Percentiles rank a stretch among this genome's conserved stretches.
These are phyloP conservation scores for Neopestalotiopsis rosae DNA, from an alignment of 2,329 filamentous ascomycete genomes.

Conservation along the genomic window DNA sequence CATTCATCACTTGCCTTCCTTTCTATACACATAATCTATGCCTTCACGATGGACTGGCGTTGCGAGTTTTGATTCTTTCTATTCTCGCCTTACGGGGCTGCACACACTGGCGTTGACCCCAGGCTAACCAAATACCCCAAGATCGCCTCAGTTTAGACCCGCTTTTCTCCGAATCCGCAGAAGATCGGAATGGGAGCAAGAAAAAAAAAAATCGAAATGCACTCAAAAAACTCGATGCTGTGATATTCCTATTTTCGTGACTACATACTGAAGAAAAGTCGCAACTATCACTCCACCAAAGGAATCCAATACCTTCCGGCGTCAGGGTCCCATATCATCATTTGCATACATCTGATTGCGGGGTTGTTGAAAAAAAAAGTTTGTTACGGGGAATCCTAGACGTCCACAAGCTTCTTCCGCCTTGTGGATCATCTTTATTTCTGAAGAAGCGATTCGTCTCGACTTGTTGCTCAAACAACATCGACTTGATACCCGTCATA, in stretches of 20 bases:
- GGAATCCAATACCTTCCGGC: neutral
- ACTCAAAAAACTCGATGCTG: neutral
- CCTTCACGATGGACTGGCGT: too few species aligned
- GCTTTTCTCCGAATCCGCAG: slow-evolving; percentile 9
- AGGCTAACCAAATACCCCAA: neutral
- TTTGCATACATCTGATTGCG: neutral
- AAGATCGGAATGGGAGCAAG: too few species aligned
- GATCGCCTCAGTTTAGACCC: neutral
- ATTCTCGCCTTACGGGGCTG: too few species aligned
- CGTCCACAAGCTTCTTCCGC: neutral
- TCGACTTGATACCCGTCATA: neutral
- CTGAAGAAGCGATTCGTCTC: neutral
- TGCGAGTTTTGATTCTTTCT: too few species aligned
- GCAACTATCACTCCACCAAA: neutral
- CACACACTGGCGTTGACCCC: too few species aligned
- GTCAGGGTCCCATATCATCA: neutral
- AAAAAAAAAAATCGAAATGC: neutral
- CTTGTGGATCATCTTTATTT: slow-evolving; percentile 1
- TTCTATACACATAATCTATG: too few species aligned
- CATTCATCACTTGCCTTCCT: too few species aligned
- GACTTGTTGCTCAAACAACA: slow-evolving; percentile 2
- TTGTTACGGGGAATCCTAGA: neutral
- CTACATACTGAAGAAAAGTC: neutral
- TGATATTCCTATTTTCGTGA: neutral
- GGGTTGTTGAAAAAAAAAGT: neutral